Percentiles rank a stretch among this genome's conserved stretches.
Evolutionary conservation across 352 stramenopile genomes (phyloP).

Genomic region (Phytophthora kernoviae): DNA sequence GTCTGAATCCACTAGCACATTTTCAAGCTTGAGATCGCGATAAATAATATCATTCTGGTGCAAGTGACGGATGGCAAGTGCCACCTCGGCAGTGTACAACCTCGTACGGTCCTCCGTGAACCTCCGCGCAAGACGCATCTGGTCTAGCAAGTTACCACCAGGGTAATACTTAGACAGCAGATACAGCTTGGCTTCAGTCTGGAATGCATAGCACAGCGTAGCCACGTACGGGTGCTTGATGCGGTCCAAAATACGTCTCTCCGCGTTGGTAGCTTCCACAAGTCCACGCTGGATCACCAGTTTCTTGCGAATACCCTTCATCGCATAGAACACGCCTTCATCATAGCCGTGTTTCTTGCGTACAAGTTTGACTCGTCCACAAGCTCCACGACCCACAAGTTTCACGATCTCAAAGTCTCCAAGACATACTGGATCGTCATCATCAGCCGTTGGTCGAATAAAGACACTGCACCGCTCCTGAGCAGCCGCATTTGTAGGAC

Average conservation of each 20-base stretch:
- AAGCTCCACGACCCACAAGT: constrained; percentile 95
- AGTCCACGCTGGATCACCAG: constrained; percentile 86
- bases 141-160: constrained; percentile 94
- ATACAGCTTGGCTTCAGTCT: constrained; percentile 91
- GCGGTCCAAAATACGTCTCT: constrained; percentile 86
- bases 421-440: constrained; percentile 70
- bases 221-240: constrained; percentile 98
- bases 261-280: constrained; percentile 91
- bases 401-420: constrained; percentile 98
- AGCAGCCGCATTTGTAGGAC: constrained; percentile 34
- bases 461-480: constrained; percentile 76
- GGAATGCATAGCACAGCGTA: constrained; percentile 92
- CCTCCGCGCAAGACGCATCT: constrained; percentile 87
- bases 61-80: constrained; percentile 94
- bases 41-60: constrained; percentile 97
- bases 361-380: constrained; percentile 83
- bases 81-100: constrained; percentile 97
- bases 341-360: constrained; percentile 88
- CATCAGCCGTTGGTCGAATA: constrained; percentile 64
- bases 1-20: constrained; percentile 95
- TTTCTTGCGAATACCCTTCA: constrained; percentile 90
- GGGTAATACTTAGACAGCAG: constrained; percentile 96
- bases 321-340: constrained; percentile 83
- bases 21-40: constrained; percentile 98
- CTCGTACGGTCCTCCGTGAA: constrained; percentile 94